Base-by-base conservation (phyloP, 179 eudicot species). In the Beta macrorhiza region DNA sequence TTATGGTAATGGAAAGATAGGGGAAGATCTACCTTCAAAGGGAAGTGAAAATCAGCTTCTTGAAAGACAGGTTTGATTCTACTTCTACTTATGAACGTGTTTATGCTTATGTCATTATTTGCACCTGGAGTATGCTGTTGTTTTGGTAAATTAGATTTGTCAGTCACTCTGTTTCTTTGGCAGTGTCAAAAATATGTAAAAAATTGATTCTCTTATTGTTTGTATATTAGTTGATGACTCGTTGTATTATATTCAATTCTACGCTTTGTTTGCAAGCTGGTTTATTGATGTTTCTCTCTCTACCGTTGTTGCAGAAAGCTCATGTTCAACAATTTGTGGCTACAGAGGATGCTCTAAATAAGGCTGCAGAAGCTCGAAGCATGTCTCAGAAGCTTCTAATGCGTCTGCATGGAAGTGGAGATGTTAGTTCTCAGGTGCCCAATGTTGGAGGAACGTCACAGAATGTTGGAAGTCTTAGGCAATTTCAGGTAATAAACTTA, bases 301-400 rank as follows among this genome's bases (percentile, higher is more conserved):
- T 77, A 16, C 75, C 71, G 59, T 82, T 71, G 52, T 78, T 71
- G 51, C 90, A 96, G 99, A 96, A 96, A 88, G 99, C 98, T 71
- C 99, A 96, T 84, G 99, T 96, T 67, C 96, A 96, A 80, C 98
- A 96, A 87, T 96, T 96, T 94, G 85, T 96, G 89, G 99, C 98
- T 52, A 93, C 99, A 74, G 99, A 96, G 89, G 99, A 94, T 89
- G 98, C 98, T 78, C 87, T 92, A 63, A 96, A 94, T 83, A 94
- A 89, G 88, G 97, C 99, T 83, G 91, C 96, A 72, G 99, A 96
- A 88, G 98, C 99, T 78, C 88, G 91, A 85, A 90, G 85, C 68
- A 75, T 84, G 85, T 89, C 89, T 79, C 91, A 91, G 84, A 90
- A 91, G 87, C 97, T 94, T 82, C 79, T 94, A 78, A 85, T 87